Conservation (phyloP, 148 eudicot species). For the Agrostemma githago region DNA sequence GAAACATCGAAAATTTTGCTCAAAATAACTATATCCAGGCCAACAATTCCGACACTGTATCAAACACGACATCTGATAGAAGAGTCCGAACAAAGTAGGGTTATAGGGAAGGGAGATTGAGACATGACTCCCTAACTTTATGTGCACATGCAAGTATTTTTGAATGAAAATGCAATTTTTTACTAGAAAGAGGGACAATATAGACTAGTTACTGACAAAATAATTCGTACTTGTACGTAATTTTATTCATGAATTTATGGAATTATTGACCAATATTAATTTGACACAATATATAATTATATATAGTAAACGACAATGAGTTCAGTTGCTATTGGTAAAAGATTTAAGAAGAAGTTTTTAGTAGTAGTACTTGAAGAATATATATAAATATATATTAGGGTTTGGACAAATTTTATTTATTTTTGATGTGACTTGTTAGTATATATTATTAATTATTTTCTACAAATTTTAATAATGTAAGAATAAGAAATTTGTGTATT, state of each 20-base stretch:
- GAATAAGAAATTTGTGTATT: no score
- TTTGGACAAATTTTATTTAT: background rate
- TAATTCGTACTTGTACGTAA: conserved; percentile 12
- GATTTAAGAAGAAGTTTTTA: no score
- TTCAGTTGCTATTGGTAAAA: background rate
- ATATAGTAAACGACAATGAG: conserved; percentile 5
- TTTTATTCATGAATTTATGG: background rate
- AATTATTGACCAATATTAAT: background rate
- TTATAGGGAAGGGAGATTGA: background rate
- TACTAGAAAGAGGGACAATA: background rate
- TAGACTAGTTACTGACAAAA: conserved; percentile 14
- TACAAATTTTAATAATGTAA: no score
- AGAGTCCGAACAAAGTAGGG: background rate
- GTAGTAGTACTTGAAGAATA: background rate
- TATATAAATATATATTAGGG: background rate
- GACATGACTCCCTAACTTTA: background rate
- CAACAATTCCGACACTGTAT: no score
- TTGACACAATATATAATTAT: background rate
- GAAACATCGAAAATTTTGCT: no score
- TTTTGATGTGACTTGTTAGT: background rate
- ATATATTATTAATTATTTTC: no score
- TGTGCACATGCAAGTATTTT: background rate
- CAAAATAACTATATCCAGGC: no score
- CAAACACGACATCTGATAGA: no score
- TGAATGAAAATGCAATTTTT: background rate